Conservation (phyloP, 2,329 filamentous ascomycete species). For the Colletotrichum incanum region DNA sequence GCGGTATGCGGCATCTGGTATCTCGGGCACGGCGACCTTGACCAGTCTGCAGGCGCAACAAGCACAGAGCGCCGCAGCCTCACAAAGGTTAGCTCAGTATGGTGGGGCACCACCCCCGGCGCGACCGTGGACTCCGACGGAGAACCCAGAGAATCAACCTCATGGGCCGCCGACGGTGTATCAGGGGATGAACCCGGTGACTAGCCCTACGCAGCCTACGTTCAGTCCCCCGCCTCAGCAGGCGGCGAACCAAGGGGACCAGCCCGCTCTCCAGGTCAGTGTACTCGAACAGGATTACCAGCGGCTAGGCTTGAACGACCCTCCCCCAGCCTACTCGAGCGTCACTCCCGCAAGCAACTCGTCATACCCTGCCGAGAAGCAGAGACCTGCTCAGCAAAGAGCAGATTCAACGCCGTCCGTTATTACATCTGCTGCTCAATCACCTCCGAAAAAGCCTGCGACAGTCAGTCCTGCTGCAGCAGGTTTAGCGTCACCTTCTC, state of each 20-base stretch:
- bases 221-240: conserved; percentile 62
- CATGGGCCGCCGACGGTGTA: conserved; percentile 94
- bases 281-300: conserved; percentile 90
- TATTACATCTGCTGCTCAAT: conserved; percentile 50
- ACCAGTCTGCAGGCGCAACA: conserved; percentile 77
- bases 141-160: conserved; percentile 86
- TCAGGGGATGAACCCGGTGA: conserved; percentile 84
- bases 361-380: conserved; percentile 86
- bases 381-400: conserved; percentile 60
- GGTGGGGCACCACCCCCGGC: conserved; percentile 64
- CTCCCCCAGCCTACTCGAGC: conserved; percentile 95
- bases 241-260: conserved; percentile 51
- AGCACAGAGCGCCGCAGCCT: conserved; percentile 81
- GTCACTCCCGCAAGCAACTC: conserved; percentile 70
- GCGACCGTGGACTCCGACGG: conserved; percentile 95
- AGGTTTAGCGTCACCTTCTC: conserved; percentile 62
- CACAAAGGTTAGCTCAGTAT: conserved; percentile 87
- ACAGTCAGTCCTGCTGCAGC: conserved; percentile 46
- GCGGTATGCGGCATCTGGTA: conserved; percentile 91
- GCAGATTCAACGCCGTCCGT: conserved; percentile 49
- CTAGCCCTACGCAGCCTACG: conserved; percentile 65
- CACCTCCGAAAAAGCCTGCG: conserved; percentile 51
- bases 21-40: conserved; percentile 87
- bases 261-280: conserved; percentile 70
- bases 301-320: conserved; percentile 85